Evolutionary conservation across 768 basidiomycete genomes (phyloP), one percentile per base, ranked within the genome.

Genomic region (Rhodotorula toruloides): DNA sequence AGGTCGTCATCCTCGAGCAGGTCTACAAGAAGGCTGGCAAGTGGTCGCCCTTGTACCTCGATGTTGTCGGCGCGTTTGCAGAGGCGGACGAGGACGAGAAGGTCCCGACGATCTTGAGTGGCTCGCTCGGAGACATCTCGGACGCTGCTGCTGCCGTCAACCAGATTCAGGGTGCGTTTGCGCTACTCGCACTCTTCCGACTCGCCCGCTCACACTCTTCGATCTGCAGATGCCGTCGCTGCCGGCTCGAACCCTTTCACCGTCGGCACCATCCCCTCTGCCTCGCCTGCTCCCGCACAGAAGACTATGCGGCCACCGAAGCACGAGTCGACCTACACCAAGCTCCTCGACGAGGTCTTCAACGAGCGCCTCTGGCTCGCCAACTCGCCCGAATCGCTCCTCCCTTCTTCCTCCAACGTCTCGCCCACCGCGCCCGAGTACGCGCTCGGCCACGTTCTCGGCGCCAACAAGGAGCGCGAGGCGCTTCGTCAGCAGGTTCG

Each of bases 311-410:
- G 86, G 67, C 79, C 91, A n/a, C 96, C 96, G 16, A 85, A 85
- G 75, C 90, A 94, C 76, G 96, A 99, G 79, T 79, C 84, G 4
- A 87, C 91, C 16, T 98, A 98, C 81, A 91, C 88, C 68, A 89
- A 87, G 76, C 87, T 97, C 32, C 84, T 99, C 60, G 77, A 82
- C 11, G 87, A 90, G 62, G 80, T 96, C 40, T 93, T 97, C 76
- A 81, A 80, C 47, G 84, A 86, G 13, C 84, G 89, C 4, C 80
- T 98, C 1, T 87, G 92, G 67, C 82, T 99, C 64, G 82, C 86
- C 74, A 98, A 99, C 78, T 85, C 87, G 6, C 92, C 48, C 82
- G 88, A 25, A 85, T 91, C 56, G 75, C 83, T 16, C 77, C 85
- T 21, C 83, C 88, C 63, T 19, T 42, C 67, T 12, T 39, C 61